These are phyloP conservation scores for Euclidium syriacum DNA, from an alignment of 345 rosid genomes.

Conservation along the genomic window DNA sequence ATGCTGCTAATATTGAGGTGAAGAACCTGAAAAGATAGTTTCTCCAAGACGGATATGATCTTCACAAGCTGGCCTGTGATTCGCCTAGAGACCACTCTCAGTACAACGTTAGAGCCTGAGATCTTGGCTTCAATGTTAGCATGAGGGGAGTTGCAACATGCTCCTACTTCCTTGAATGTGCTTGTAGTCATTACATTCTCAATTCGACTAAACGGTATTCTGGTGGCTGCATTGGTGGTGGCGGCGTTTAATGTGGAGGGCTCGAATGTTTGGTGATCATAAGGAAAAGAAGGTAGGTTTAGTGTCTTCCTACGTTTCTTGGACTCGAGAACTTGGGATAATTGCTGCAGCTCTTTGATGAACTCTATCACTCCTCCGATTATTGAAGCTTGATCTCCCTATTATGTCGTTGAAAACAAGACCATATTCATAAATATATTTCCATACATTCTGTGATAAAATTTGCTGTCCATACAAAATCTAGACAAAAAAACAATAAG, in stretches of 20 bases:
- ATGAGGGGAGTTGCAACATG: conserved; percentile 73
- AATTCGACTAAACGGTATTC: conserved; percentile 22
- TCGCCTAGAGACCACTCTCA: conserved; percentile 54
- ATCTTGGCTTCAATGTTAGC: conserved; percentile 94
- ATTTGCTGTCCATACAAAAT: background rate
- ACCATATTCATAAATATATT: background rate
- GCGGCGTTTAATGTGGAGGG: conserved; percentile 7
- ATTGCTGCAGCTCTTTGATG: conserved; percentile 83
- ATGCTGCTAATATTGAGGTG: conserved; percentile 82
- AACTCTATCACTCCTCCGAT: conserved; percentile 91
- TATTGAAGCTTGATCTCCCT: conserved; percentile 98
- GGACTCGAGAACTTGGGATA: conserved; percentile 72
- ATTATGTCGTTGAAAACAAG: background rate
- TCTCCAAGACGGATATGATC: conserved; percentile 71
- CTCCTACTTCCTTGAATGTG: conserved; percentile 44
- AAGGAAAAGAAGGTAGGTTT: conserved; percentile 45
- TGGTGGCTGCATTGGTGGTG: background rate
- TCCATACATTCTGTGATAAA: no score
- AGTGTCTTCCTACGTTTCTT: conserved; percentile 78
- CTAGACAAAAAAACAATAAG: background rate
- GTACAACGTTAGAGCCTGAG: conserved; percentile 68
- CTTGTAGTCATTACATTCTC: conserved; percentile 30
- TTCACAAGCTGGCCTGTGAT: conserved; percentile 61
- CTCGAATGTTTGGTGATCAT: conserved; percentile 29
- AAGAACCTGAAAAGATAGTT: conserved; percentile 68